phyloP scores from a whole-genome alignment of 257 asterid genomes.

The Ilex asprella region DNA sequence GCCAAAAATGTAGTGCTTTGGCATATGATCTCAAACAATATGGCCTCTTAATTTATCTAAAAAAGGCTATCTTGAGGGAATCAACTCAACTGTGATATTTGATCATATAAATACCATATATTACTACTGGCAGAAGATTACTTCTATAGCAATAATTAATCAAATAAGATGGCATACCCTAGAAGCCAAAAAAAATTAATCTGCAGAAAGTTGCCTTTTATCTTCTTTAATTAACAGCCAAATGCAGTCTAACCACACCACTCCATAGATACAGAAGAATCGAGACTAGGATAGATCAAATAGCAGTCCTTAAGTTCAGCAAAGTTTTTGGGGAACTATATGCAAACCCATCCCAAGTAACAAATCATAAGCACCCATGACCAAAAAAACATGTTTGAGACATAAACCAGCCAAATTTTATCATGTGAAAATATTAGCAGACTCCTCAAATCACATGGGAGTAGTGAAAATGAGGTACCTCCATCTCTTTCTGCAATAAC shows the following conservation, averaged over 20 bases:
- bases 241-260: neutral
- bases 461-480: constrained; percentile 41
- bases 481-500: constrained; percentile 89
- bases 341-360: no score
- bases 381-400: no score
- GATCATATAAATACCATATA: neutral
- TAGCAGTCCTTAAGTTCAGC: no score
- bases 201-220: neutral
- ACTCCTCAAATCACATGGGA: constrained; percentile 8
- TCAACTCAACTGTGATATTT: no score
- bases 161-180: neutral
- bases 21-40: no score
- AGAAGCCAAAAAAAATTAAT: neutral
- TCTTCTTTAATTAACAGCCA: neutral
- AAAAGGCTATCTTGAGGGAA: no score
- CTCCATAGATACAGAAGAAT: no score
- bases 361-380: no score
- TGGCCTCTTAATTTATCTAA: no score
- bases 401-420: neutral
- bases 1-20: no score
- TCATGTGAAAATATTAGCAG: neutral
- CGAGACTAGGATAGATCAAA: no score
- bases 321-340: no score
- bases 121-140: neutral
- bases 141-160: neutral